These are phyloP conservation scores for Dryas drummondii DNA, from an alignment of 306 rosid genomes.

Conservation along the genomic window DNA sequence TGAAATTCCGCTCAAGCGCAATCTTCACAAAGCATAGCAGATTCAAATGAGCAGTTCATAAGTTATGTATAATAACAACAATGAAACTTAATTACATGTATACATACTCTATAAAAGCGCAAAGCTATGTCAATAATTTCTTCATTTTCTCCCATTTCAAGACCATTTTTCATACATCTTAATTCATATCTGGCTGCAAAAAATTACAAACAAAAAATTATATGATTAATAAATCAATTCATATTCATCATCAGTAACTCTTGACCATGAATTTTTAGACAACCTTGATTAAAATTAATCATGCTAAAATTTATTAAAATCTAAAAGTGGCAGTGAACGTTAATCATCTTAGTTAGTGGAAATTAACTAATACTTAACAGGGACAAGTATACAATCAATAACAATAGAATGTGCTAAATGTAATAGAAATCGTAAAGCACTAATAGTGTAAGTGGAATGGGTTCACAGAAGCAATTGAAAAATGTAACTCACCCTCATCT, in stretches of 20 bases:
- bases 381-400: neutral
- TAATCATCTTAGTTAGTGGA: neutral
- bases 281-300: neutral
- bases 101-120: slow-evolving; percentile 50
- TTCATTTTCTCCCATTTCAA: slow-evolving; percentile 46
- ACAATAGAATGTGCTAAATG: neutral
- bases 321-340: neutral
- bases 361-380: neutral
- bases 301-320: neutral
- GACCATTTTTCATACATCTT: slow-evolving; percentile 34
- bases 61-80: slow-evolving; percentile 4
- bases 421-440: neutral
- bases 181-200: slow-evolving; percentile 48
- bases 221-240: neutral
- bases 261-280: neutral
- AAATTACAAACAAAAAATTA: neutral
- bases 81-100: slow-evolving; percentile 4
- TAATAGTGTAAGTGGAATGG: no score
- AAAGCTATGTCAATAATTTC: slow-evolving; percentile 39
- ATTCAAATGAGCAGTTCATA: slow-evolving; percentile 13
- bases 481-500: neutral
- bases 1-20: slow-evolving; percentile 68
- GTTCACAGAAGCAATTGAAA: neutral
- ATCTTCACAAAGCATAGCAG: slow-evolving; percentile 44
- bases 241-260: neutral